Conservation (phyloP, 805 yeast genomes). For the Schizosaccharomyces pombe region ASM294v3 CU329670.1:5518001-5518500, state of each 20-base stretch:
- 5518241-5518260: conserved; percentile 35
- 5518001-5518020: too few relatives aligned
- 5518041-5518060: neutral
- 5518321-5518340: conserved; percentile 46
- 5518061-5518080: conserved; percentile 12
- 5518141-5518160: conserved; percentile 30
- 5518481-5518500: conserved; percentile 28
- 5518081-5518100: conserved; percentile 30
- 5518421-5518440: conserved; percentile 46
- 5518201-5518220: conserved; percentile 45
- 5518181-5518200: conserved; percentile 29
- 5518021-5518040: too few relatives aligned
- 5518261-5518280: conserved; percentile 27
- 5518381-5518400: conserved; percentile 31
- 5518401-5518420: conserved; percentile 37
- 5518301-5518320: conserved; percentile 38
- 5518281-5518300: conserved; percentile 40
- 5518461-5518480: conserved; percentile 19
- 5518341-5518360: conserved; percentile 30
- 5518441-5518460: conserved; percentile 33
- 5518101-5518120: conserved; percentile 32
- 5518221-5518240: conserved; percentile 37
- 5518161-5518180: conserved; percentile 36
- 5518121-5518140: conserved; percentile 30
- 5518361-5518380: conserved; percentile 32